These are phyloP conservation scores for Salvia rosmarinus DNA, from an alignment of 257 asterid genomes.

Conservation along the genomic window DNA sequence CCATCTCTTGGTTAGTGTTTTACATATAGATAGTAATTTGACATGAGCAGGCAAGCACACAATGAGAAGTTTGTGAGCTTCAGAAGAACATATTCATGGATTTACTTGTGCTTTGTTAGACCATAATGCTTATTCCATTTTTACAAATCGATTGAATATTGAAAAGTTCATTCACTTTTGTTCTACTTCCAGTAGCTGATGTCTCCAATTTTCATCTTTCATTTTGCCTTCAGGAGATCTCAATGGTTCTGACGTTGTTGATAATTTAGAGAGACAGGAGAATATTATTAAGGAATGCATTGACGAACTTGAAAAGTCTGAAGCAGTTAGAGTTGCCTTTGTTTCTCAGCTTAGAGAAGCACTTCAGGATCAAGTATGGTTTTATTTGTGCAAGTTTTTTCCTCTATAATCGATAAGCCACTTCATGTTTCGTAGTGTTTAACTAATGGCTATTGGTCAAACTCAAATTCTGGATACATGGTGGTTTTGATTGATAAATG, in stretches of 20 bases:
- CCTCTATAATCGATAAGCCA: constrained; percentile 16
- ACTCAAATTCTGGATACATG: neutral
- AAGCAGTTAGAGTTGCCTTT: constrained; percentile 62
- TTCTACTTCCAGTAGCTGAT: neutral
- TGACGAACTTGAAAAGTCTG: constrained; percentile 73
- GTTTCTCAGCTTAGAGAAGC: constrained; percentile 82
- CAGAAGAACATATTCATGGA: constrained; percentile 7
- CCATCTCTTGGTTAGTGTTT: constrained; percentile 20
- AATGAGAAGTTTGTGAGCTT: constrained; percentile 6
- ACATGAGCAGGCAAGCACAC: constrained; percentile 10
- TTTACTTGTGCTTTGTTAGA: neutral
- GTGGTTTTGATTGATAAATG: neutral
- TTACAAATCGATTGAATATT: neutral
- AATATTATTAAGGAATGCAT: constrained; percentile 60
- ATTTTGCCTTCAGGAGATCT: constrained; percentile 57
- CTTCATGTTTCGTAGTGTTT: no score
- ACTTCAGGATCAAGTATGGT: constrained; percentile 78
- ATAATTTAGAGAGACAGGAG: constrained; percentile 76
- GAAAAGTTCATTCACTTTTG: constrained; percentile 5
- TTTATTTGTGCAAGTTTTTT: constrained; percentile 2
- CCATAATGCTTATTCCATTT: constrained; percentile 10
- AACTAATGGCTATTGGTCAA: constrained; percentile 11
- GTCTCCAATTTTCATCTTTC: constrained; percentile 29
- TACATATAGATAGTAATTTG: neutral
- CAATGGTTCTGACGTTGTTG: constrained; percentile 58